Evolutionary conservation across 2,329 filamentous ascomycete genomes (phyloP), one percentile per base, ranked within the genome.

Genomic region (Cucurbitaria berberidis): DNA sequence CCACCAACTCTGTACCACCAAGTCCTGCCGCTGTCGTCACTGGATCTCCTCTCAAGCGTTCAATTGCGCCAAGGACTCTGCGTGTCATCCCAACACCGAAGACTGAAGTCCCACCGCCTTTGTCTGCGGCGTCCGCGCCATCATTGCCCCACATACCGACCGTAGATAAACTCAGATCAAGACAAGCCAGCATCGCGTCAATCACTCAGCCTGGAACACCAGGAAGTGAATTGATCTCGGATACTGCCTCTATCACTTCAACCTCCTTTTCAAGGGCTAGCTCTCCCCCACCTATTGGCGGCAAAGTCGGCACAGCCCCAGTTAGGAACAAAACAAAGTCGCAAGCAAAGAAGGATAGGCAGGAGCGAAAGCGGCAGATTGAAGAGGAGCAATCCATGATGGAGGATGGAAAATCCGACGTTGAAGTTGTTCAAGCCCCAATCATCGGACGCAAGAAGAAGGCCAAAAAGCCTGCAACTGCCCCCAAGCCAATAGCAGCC

Each of bases 381-480:
- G 85, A 87, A 64, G 86, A 89, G 50, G 82, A 81, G 29, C 81
- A 86, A 54, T 59, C 59, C 5, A 45, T 63, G 10, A 59, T 67
- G 15, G 74, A 76, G 21, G 74, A 75, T 3, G 60, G 59, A 8
- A 83, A 85, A 56, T 67, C 73, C 8, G 82, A 85, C 47, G 56
- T 67, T 57, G 84, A 86, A 58, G 71, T 76, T n/a, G 78, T 80
- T 9, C 79, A 84, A 60, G 90, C 86, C 7, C 90, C 91, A 0
- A 89, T 96, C 35, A 73, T 91, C 43, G 89, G 89, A 29, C 85
- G 90, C 46, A 92, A 92, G 80, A 93, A 91, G 80, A 95, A 93
- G 77, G 85, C 90, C 71, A 92, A 90, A 80, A 93, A 91, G 76
- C 65, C 72, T 59, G 70, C 64, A 53, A 73, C 36, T 40, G 71